Conservation (phyloP, 768 basidiomycete genomes). For the Auriscalpium microsporum region DNA sequence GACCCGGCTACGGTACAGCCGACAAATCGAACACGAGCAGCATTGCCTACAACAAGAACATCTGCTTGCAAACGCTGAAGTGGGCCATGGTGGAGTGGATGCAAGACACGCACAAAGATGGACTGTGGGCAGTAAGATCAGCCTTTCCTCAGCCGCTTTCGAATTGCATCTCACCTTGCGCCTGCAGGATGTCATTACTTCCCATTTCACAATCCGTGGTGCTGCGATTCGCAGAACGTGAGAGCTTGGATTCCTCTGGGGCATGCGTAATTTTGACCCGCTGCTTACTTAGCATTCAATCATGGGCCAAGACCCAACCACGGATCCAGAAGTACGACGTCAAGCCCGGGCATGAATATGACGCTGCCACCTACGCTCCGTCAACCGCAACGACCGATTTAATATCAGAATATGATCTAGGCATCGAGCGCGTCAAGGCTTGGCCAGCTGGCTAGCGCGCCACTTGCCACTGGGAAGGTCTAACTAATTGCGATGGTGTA, state of each 20-base stretch:
- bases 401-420: conserved; percentile 27
- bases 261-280: too few species aligned
- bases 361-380: too few species aligned
- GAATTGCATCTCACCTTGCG: not conserved
- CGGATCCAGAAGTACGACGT: conserved; percentile 20
- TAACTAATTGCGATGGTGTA: not conserved
- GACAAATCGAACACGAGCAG: conserved; percentile 27
- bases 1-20: conserved; percentile 41
- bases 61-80: conserved; percentile 33
- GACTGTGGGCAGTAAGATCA: conserved; percentile 38
- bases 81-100: conserved; percentile 53
- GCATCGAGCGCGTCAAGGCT: conserved; percentile 24
- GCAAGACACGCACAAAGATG: conserved; percentile 30
- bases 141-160: not conserved
- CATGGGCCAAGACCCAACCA: conserved; percentile 26
- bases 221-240: conserved; percentile 36
- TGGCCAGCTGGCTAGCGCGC: conserved; percentile 15
- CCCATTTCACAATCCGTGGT: conserved; percentile 37
- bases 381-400: not conserved
- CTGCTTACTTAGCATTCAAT: conserved; percentile 21
- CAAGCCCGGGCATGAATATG: not conserved
- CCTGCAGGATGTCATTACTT: conserved; percentile 39
- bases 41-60: conserved; percentile 38
- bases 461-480: too few species aligned
- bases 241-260: conserved; percentile 10